phyloP scores from a whole-genome alignment of 257 asterid species.

The Solanum peruvianum region DNA sequence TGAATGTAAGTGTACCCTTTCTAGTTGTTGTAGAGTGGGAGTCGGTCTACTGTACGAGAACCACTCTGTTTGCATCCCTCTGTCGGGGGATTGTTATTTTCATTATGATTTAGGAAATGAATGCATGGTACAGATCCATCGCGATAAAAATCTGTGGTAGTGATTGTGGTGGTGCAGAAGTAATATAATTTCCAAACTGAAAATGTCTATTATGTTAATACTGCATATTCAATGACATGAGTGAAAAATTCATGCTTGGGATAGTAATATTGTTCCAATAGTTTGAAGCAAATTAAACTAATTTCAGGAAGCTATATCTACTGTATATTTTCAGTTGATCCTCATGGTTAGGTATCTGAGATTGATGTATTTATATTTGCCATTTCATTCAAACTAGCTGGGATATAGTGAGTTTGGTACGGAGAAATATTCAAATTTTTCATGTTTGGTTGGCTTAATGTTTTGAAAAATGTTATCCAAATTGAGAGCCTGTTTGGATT shows the following conservation, averaged over 20 bases:
- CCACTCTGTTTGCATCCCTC: neutral
- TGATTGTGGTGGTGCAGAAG: neutral
- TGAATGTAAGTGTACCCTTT: neutral
- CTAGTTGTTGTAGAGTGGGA: neutral
- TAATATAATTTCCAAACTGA: too few species aligned
- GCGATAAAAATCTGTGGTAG: neutral
- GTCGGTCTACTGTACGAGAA: neutral
- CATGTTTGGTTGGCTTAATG: too few species aligned
- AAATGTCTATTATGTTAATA: too few species aligned
- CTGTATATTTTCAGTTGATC: neutral
- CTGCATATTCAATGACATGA: too few species aligned
- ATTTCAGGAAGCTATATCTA: too few species aligned
- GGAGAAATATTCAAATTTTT: too few species aligned
- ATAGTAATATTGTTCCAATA: too few species aligned
- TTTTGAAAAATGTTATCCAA: too few species aligned
- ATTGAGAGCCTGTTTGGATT: too few species aligned
- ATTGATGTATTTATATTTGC: neutral
- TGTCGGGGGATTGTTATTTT: neutral
- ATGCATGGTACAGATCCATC: neutral
- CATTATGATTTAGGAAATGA: neutral
- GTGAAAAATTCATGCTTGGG: too few species aligned
- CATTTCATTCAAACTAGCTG: neutral
- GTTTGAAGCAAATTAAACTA: too few species aligned
- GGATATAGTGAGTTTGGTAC: too few species aligned
- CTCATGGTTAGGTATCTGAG: neutral